Evolutionary conservation across 768 basidiomycete genomes (phyloP).

Genomic region (Xanthoconium purpureum): DNA sequence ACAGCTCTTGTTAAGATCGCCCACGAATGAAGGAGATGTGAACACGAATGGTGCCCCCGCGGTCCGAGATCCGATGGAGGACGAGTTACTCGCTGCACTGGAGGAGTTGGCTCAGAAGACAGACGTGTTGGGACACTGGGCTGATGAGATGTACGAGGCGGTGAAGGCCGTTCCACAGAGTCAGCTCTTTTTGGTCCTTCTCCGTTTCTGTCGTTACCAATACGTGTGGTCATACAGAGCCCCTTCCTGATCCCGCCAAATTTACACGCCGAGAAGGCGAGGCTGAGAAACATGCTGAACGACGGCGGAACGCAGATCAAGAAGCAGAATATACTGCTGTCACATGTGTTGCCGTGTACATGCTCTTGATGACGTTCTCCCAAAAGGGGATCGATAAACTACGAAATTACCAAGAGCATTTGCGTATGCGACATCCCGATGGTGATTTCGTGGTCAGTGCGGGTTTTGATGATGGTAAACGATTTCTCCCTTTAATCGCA

Average conservation of each 20-base stretch:
- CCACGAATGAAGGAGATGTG: conserved; percentile 42
- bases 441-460: conserved; percentile 74
- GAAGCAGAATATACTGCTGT: conserved; percentile 82
- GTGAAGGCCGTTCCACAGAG: conserved; percentile 84
- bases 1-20: conserved; percentile 45
- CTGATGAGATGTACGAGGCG: conserved; percentile 89
- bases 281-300: conserved; percentile 62
- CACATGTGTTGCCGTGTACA: conserved; percentile 84
- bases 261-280: conserved; percentile 71
- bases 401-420: conserved; percentile 71
- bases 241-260: conserved; percentile 75
- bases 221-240: conserved; percentile 46
- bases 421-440: conserved; percentile 77
- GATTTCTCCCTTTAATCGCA: conserved; percentile 6
- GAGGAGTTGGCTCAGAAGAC: conserved; percentile 97
- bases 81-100: conserved; percentile 71
- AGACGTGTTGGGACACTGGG: conserved; percentile 88
- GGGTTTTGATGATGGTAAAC: conserved; percentile 72
- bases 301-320: conserved; percentile 68
- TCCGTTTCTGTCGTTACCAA: conserved; percentile 1
- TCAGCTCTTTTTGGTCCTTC: conserved; percentile 37
- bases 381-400: conserved; percentile 90
- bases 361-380: conserved; percentile 89
- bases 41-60: conserved; percentile 11
- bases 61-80: conserved; percentile 70